phyloP scores from a whole-genome alignment of 441 rosid species.

The Jatropha podagrica region DNA sequence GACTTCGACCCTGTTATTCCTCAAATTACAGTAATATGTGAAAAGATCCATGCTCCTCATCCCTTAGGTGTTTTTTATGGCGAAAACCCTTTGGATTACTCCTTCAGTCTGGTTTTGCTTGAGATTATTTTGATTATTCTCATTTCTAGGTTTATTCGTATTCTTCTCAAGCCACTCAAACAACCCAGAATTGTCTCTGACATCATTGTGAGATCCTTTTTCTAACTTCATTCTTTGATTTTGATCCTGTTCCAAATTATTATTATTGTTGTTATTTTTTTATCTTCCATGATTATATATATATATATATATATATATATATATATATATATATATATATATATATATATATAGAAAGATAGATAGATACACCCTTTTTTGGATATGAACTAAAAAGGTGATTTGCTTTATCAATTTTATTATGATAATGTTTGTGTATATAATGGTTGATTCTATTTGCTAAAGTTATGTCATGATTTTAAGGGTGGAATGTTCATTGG shows the following conservation, averaged over 20 bases:
- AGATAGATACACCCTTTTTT: too few species aligned
- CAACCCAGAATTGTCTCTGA: constrained; percentile 71
- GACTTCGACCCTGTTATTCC: not conserved
- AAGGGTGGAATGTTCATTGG: constrained; percentile 76
- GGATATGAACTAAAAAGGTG: too few species aligned
- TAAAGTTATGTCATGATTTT: not conserved
- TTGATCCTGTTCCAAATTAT: too few species aligned
- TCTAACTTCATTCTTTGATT: not conserved
- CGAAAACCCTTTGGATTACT: constrained; percentile 45
- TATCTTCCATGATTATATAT: too few species aligned
- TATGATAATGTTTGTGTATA: not conserved
- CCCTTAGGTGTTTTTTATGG: constrained; percentile 46
- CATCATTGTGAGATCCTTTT: constrained; percentile 50
- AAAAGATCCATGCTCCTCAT: constrained; percentile 19
- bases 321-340: too few species aligned
- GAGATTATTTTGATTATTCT: constrained; percentile 40
- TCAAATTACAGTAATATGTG: constrained; percentile 34
- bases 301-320: too few species aligned
- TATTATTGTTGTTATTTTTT: too few species aligned
- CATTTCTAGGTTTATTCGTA: constrained; percentile 34
- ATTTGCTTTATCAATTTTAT: not conserved
- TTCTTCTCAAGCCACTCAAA: constrained; percentile 63
- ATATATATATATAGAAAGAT: too few species aligned
- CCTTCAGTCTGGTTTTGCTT: constrained; percentile 39
- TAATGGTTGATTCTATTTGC: not conserved